These are phyloP conservation scores for Udeniomyces megalosporus DNA, from an alignment of 768 basidiomycete genomes.

Conservation along the genomic window DNA sequence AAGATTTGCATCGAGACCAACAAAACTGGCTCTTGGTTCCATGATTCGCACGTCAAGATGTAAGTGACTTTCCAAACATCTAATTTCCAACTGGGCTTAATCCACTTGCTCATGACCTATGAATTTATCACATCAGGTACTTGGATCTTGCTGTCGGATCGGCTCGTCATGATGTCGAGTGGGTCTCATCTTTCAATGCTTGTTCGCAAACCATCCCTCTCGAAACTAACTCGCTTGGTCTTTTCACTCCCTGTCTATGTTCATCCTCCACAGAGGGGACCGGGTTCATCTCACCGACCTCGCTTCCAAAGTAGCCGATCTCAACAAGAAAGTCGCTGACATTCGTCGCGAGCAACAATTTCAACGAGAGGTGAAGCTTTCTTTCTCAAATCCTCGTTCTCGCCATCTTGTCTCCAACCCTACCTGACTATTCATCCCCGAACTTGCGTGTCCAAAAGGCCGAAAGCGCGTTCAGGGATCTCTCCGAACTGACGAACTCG, in stretches of 20 bases:
- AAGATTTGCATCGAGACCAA: constrained; percentile 90
- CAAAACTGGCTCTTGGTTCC: constrained; percentile 68
- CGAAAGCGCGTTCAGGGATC: constrained; percentile 71
- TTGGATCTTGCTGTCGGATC: constrained; percentile 85
- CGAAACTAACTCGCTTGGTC: not conserved
- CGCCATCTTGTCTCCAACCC: not conserved
- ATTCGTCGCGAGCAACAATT: constrained; percentile 92
- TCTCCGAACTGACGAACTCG: constrained; percentile 82
- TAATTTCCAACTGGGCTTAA: not conserved
- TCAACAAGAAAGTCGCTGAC: constrained; percentile 85
- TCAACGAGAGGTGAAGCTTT: constrained; percentile 51
- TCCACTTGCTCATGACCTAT: not conserved
- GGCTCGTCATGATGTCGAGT: constrained; percentile 66
- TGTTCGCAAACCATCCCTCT: no score
- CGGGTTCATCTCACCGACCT: constrained; percentile 27
- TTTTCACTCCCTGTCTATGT: not conserved
- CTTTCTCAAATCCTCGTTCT: not conserved
- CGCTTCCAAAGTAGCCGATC: constrained; percentile 53
- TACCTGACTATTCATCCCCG: not conserved
- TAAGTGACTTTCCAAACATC: constrained; percentile 20
- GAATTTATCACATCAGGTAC: constrained; percentile 28
- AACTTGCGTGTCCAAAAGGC: no score
- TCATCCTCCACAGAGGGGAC: constrained; percentile 21
- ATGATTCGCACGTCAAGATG: constrained; percentile 64
- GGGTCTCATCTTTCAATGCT: constrained; percentile 6